Conservation (phyloP, 2,329 filamentous ascomycete species). For the Colletotrichum noveboracense region DNA sequence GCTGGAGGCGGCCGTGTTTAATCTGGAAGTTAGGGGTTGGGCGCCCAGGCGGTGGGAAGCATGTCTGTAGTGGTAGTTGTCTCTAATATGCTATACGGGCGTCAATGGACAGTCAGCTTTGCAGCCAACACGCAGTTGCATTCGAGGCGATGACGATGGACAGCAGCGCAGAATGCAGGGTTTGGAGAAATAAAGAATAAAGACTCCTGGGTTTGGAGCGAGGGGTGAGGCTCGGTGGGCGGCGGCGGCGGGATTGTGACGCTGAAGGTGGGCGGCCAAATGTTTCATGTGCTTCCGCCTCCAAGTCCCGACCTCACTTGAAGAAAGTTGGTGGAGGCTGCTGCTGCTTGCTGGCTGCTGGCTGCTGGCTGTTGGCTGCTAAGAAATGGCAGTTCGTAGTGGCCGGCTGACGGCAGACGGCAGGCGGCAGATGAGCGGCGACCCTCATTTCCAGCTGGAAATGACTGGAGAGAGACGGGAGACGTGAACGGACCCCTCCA, state of each 20-base stretch:
- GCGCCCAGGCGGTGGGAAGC: background rate
- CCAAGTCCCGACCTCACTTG: background rate
- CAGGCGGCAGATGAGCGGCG: background rate
- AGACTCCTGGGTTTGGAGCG: background rate
- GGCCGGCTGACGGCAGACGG: background rate
- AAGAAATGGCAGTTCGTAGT: background rate
- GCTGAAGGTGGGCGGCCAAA: slow-evolving; percentile 1
- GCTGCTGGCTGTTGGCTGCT: background rate
- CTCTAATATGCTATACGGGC: background rate
- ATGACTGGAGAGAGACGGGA: background rate
- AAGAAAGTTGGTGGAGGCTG: background rate
- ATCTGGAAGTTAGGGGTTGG: slow-evolving; percentile 2
- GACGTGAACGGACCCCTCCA: background rate
- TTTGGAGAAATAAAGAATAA: background rate
- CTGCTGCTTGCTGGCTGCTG: background rate
- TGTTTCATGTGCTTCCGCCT: slow-evolving; percentile 16
- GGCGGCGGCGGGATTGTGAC: background rate
- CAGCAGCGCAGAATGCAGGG: background rate
- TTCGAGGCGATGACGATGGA: background rate
- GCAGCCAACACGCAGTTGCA: background rate
- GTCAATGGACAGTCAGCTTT: background rate
- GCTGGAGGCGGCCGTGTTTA: background rate
- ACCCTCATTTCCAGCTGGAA: background rate
- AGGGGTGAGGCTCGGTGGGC: background rate
- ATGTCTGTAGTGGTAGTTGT: background rate